Evolutionary conservation across 441 rosid genomes (phyloP), one percentile per base, ranked within the genome.

Genomic region (Erodium trifolium): DNA sequence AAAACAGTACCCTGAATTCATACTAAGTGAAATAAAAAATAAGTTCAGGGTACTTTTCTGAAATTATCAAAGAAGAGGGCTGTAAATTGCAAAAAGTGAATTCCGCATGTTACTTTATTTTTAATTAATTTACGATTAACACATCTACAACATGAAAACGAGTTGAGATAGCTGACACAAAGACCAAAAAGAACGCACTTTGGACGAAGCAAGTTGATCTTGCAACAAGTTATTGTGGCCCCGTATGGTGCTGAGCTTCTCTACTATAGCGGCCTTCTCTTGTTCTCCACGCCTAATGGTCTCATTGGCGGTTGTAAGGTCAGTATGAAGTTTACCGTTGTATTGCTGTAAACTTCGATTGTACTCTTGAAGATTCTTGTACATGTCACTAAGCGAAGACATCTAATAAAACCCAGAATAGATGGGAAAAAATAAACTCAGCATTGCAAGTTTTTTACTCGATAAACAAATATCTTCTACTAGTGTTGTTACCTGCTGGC

Each of bases 321-420:
- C 90, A 9, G 80, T 76, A 78, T 86, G 90, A n/a, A 86, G 88
- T 71, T 84, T 86, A 76, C 83, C 77, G 57, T 86, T 86, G 68
- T 86, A 86, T 57, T 84, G 84, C 78, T 86, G 90, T 77, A 86
- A 72, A 78, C 88, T 86, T 62, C 88, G 78, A 70, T 86, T 86
- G 72, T 84, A 84, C 75, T 86, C 89, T 79, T 83, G 89, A 17
- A 85, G 71, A 70, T 82, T 79, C 77, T 80, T 82, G 81, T 85
- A 83, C 87, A 85, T 85, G 70, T 85, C 89, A 78, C 82, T 85
- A 4, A 83, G 73, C 1, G 89, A 85, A 37, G 78, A 75, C 75
- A 87, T 85, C 90, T 86, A 83, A 76, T 75, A 66, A 17, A 66
- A 31, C 34, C 34, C 1, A 31, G 34, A 31, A 31, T 31, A 31